Percentiles rank a stretch among this genome's conserved stretches.
Conservation (phyloP, 176 grass and related monocot genomes). For the Paspalum vaginatum region DNA sequence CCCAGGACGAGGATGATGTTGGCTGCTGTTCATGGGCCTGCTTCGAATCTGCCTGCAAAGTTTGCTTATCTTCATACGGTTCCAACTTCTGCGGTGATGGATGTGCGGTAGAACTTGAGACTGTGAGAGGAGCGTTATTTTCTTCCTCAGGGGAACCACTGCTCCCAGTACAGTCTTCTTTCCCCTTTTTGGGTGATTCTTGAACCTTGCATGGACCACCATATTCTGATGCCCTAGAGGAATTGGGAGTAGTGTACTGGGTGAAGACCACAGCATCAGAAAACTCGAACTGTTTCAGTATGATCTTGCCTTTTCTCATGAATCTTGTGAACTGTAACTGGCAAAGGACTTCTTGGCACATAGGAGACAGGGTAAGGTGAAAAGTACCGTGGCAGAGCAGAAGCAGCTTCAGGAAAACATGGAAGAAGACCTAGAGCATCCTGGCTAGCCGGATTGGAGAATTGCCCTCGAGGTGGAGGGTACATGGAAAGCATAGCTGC, state of each 20-base stretch:
- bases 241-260: conserved; percentile 23
- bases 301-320: conserved; percentile 34
- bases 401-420: conserved; percentile 45
- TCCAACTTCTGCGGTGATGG: conserved; percentile 7
- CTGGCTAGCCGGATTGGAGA: conserved; percentile 29
- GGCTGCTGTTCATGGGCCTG: conserved; percentile 22
- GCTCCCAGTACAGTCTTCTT: conserved; percentile 27
- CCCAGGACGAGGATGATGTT: background rate
- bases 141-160: conserved; percentile 30
- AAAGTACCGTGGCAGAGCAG: conserved; percentile 40
- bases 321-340: conserved; percentile 29
- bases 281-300: conserved; percentile 31
- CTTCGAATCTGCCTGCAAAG: conserved; percentile 20
- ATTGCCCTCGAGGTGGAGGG: conserved; percentile 45
- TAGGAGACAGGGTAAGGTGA: conserved; percentile 47
- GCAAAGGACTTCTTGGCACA: conserved; percentile 40
- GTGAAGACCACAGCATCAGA: conserved; percentile 36
- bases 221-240: conserved; percentile 23
- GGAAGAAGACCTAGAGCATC: conserved; percentile 42
- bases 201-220: conserved; percentile 2
- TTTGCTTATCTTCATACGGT: conserved; percentile 8
- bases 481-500: conserved; percentile 51
- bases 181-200: conserved; percentile 10
- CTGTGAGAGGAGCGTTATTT: background rate
- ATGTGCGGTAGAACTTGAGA: conserved; percentile 19